These are phyloP conservation scores for Fusarium tanahbumbuense DNA, from an alignment of 2,329 filamentous ascomycete species.

Conservation along the genomic window DNA sequence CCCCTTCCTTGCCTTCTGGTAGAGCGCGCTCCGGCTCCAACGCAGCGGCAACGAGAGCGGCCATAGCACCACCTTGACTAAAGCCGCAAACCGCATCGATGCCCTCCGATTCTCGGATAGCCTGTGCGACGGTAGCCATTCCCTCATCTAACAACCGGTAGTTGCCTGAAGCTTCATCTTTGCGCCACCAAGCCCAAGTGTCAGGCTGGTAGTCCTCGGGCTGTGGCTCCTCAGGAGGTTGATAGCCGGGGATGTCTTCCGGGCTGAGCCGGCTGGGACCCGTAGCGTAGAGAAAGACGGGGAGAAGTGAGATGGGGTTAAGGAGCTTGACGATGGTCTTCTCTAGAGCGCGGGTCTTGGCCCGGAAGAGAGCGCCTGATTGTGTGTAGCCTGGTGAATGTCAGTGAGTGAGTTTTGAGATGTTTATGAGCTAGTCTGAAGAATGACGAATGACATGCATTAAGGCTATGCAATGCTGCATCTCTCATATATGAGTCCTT, in stretches of 20 bases:
- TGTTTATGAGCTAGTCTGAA: constrained; percentile 1
- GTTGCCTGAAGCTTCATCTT: constrained; percentile 69
- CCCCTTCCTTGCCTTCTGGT: constrained; percentile 46
- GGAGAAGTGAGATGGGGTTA: constrained; percentile 64
- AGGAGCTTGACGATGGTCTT: constrained; percentile 84
- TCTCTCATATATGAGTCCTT: not conserved
- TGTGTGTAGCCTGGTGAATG: constrained; percentile 80
- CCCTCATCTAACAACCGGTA: constrained; percentile 80
- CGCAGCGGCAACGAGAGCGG: constrained; percentile 77
- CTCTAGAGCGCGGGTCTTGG: constrained; percentile 87
- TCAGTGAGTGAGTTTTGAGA: constrained; percentile 18
- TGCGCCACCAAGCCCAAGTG: constrained; percentile 85
- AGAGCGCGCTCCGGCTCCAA: constrained; percentile 64
- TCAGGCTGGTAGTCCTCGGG: constrained; percentile 68
- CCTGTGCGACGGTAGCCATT: constrained; percentile 69
- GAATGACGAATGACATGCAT: not conserved
- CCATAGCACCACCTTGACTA: constrained; percentile 80
- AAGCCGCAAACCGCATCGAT: constrained; percentile 86
- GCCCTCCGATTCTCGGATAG: constrained; percentile 71
- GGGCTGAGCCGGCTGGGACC: constrained; percentile 72
- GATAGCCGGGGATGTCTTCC: constrained; percentile 77
- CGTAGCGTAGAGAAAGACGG: constrained; percentile 74
- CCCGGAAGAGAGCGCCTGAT: constrained; percentile 84
- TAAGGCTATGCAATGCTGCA: not conserved
- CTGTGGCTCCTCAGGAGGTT: constrained; percentile 55